Conservation (phyloP, 2,329 filamentous ascomycete species). For the Phoma sp. region DNA sequence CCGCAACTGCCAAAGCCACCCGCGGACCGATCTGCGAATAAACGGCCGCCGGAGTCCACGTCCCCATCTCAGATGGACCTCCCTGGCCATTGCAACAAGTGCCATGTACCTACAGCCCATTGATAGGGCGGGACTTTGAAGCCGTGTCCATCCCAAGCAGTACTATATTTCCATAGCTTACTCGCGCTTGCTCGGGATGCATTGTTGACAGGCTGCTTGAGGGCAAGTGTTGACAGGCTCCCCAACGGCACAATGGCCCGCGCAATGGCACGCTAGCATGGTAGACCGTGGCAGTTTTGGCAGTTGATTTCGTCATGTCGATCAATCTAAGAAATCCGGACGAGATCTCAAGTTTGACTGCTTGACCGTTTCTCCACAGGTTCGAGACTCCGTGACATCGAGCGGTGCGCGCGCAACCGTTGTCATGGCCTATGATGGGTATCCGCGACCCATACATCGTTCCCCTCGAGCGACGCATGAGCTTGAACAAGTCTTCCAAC, state of each 20-base stretch:
- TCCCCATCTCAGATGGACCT: constrained; percentile 1
- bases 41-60: constrained; percentile 7
- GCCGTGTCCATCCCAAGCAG: not conserved
- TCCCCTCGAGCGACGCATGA: constrained; percentile 28
- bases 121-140: constrained; percentile 1
- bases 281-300: constrained; percentile 18
- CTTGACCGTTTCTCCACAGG: constrained; percentile 8
- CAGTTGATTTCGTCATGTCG: constrained; percentile 23
- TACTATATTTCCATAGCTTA: constrained; percentile 1
- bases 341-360: constrained; percentile 4
- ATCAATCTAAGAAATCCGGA: not conserved
- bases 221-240: not conserved
- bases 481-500: constrained; percentile 19
- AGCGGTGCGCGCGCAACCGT: constrained; percentile 7
- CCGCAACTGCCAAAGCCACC: not conserved
- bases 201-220: not conserved
- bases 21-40: constrained; percentile 8
- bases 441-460: constrained; percentile 26
- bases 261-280: constrained; percentile 14
- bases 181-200: not conserved
- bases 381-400: not conserved
- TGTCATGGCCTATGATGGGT: constrained; percentile 26
- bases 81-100: not conserved
- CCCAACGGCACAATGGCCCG: constrained; percentile 8
- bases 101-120: not conserved